Percentiles rank a stretch among this genome's conserved stretches.
phyloP scores from a whole-genome alignment of 164 flowering plant genomes.

The Cinnamomum micranthum region DNA sequence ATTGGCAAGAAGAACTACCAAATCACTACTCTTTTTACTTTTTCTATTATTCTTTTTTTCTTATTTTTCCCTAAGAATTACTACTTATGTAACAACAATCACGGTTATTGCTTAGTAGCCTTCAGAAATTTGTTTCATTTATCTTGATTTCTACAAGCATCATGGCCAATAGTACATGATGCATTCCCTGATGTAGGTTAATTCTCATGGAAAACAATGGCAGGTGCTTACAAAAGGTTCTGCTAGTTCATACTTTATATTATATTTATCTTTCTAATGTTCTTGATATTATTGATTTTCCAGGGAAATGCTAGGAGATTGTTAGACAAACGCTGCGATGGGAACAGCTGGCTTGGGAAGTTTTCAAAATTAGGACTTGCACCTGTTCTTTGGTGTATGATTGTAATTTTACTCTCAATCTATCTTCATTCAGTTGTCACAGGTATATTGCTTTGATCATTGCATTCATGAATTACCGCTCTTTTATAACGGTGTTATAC shows the following conservation, averaged over 20 bases:
- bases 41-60: no score
- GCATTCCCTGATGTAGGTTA: background rate
- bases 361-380: slow-evolving; percentile 88
- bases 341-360: slow-evolving; percentile 60
- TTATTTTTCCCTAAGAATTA: no score
- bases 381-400: slow-evolving; percentile 73
- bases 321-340: slow-evolving; percentile 83
- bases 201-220: background rate
- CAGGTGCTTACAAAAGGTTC: background rate
- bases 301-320: slow-evolving; percentile 94
- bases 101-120: no score
- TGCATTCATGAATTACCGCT: background rate
- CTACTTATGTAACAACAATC: no score
- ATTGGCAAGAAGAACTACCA: no score
- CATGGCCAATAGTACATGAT: background rate
- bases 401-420: slow-evolving; percentile 50
- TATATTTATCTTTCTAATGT: no score
- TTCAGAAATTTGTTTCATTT: no score
- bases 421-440: slow-evolving; percentile 69
- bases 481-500: slow-evolving; percentile 1
- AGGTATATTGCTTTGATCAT: slow-evolving; percentile 40
- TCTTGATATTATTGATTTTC: background rate
- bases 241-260: no score
- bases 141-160: background rate
- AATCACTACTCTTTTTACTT: no score